These are phyloP conservation scores for Hanseniaspora occidentalis DNA, from an alignment of 805 yeast species.

Conservation along the genomic window DNA sequence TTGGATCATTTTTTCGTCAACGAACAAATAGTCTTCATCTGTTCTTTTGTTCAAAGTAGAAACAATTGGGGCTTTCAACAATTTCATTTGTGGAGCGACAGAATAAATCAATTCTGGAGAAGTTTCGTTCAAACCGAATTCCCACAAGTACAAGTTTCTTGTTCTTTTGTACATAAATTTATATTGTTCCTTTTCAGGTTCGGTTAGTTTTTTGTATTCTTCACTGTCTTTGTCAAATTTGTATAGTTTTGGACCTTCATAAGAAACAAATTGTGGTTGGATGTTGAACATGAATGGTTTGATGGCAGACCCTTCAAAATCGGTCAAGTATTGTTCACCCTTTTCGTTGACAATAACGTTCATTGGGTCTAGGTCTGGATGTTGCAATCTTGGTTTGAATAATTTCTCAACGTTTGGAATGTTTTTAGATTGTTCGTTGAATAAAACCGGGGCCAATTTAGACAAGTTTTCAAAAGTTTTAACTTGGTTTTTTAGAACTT, in stretches of 20 bases:
- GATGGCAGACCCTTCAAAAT: slow-evolving; percentile 69
- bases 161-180: slow-evolving; percentile 82
- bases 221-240: slow-evolving; percentile 64
- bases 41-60: slow-evolving; percentile 47
- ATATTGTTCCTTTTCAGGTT: slow-evolving; percentile 65
- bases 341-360: slow-evolving; percentile 49
- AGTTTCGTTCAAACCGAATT: slow-evolving; percentile 52
- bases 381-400: slow-evolving; percentile 57
- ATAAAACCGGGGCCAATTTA: slow-evolving; percentile 42
- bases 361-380: slow-evolving; percentile 86
- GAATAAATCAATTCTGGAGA: slow-evolving; percentile 61
- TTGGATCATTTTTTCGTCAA: slow-evolving; percentile 56
- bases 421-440: slow-evolving; percentile 34
- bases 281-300: slow-evolving; percentile 72
- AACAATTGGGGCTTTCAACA: slow-evolving; percentile 50
- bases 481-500: slow-evolving; percentile 37
- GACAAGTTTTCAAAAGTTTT: slow-evolving; percentile 50
- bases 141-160: slow-evolving; percentile 86
- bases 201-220: slow-evolving; percentile 52
- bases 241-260: slow-evolving; percentile 81
- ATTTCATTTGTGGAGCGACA: slow-evolving; percentile 73
- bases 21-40: slow-evolving; percentile 45
- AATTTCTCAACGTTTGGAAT: slow-evolving; percentile 53
- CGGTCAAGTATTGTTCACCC: slow-evolving; percentile 42
- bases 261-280: slow-evolving; percentile 74